Evolutionary conservation across 257 asterid genomes (phyloP).

Genomic region (Parsonsia alboflavescens): DNA sequence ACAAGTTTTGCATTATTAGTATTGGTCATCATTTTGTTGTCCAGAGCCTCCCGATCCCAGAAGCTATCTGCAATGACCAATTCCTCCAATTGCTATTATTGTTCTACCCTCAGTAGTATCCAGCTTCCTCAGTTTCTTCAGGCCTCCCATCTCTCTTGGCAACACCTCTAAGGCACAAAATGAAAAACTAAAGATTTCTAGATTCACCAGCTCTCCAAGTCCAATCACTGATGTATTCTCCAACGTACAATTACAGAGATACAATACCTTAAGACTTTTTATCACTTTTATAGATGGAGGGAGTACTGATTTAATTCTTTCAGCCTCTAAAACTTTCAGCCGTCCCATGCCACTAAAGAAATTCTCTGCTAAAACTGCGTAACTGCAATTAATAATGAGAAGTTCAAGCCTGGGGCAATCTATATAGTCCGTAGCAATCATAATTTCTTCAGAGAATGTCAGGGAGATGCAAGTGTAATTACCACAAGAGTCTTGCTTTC

Average conservation of each 20-base stretch:
- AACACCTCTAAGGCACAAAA: not conserved
- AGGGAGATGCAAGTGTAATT: constrained; percentile 5
- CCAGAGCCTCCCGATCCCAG: not conserved
- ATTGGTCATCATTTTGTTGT: not conserved
- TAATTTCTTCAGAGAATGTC: not conserved
- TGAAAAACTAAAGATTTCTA: constrained; percentile 15
- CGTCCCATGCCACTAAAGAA: not conserved
- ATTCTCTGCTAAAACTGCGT: not conserved
- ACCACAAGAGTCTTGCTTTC: not conserved
- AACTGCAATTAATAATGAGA: not conserved
- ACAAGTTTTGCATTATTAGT: not conserved
- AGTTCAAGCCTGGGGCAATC: not conserved
- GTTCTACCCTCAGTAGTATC: not conserved
- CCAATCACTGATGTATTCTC: constrained; percentile 9
- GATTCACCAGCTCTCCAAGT: constrained; percentile 7
- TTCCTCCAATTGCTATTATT: constrained; percentile 15
- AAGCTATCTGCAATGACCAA: not conserved
- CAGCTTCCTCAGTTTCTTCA: constrained; percentile 9
- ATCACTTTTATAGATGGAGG: not conserved
- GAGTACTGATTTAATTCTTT: too few species aligned
- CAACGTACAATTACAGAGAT: not conserved
- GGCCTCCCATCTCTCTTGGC: constrained; percentile 12
- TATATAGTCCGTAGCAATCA: not conserved
- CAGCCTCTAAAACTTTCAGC: constrained; percentile 12
- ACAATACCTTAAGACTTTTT: constrained; percentile 3